Conservation (phyloP, 306 rosid genomes). For the Acmispon strigosus region DNA sequence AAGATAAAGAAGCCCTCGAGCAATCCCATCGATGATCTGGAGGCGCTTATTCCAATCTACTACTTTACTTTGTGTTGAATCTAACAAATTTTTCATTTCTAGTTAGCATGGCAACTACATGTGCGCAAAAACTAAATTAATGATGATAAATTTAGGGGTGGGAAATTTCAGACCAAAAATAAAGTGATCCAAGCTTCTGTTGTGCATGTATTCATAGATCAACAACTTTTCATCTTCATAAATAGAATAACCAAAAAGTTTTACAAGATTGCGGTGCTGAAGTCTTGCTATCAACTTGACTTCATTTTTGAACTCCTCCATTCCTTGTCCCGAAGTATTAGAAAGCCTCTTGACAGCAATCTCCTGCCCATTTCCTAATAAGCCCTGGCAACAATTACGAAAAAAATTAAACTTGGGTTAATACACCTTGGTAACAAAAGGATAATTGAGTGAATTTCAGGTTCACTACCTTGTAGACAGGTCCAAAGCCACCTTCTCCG, state of each 20-base stretch:
- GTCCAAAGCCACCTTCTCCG: no score
- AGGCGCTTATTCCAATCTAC: not conserved
- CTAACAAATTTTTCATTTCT: not conserved
- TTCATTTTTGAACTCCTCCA: not conserved
- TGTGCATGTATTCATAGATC: not conserved
- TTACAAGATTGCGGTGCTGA: not conserved
- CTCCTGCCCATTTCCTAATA: not conserved
- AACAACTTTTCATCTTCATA: not conserved
- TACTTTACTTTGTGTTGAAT: not conserved
- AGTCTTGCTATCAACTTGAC: not conserved
- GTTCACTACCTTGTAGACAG: no score
- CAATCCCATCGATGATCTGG: not conserved
- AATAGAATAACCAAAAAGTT: not conserved
- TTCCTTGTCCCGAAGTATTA: not conserved
- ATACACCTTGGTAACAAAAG: not conserved
- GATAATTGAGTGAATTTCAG: no score
- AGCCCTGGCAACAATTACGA: not conserved
- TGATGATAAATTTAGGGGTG: not conserved
- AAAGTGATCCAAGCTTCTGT: not conserved
- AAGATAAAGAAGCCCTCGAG: not conserved
- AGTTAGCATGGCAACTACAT: not conserved
- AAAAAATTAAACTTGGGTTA: not conserved
- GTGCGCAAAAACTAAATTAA: not conserved
- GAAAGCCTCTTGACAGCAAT: not conserved
- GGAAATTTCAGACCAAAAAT: not conserved